Evolutionary conservation across 768 basidiomycete species (phyloP).

Genomic region (Suillus cothurnatus): DNA sequence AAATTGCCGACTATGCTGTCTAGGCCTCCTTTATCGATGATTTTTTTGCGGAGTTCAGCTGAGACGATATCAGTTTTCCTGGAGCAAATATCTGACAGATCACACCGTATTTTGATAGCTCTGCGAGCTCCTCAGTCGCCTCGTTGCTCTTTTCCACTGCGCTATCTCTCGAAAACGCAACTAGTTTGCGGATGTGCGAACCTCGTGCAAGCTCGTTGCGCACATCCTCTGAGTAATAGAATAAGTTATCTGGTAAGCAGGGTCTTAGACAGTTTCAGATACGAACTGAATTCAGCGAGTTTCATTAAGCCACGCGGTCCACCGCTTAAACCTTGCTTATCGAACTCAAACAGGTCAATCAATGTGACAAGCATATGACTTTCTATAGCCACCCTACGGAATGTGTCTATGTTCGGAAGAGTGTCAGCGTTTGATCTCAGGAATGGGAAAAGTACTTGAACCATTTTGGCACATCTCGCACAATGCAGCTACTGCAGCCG

Average conservation of each 20-base stretch:
- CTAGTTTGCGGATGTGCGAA: neutral
- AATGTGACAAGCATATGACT: slow-evolving; percentile 19
- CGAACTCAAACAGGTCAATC: slow-evolving; percentile 20
- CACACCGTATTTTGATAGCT: neutral
- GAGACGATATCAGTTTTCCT: neutral
- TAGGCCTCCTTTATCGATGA: neutral
- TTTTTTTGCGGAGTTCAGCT: neutral
- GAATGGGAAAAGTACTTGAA: slow-evolving; percentile 4
- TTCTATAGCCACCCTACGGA: slow-evolving; percentile 20
- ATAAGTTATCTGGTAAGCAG: neutral
- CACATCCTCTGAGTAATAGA: neutral
- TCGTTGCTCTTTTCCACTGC: neutral
- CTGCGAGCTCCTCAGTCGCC: neutral
- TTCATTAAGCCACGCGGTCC: neutral
- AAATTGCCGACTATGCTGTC: neutral
- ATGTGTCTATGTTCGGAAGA: slow-evolving; percentile 15
- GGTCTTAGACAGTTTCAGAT: neutral
- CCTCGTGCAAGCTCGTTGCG: neutral
- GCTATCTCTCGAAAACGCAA: neutral
- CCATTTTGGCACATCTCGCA: slow-evolving; percentile 26
- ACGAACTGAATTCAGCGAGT: slow-evolving; percentile 2
- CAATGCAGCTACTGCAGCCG: slow-evolving; percentile 28
- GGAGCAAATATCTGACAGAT: neutral
- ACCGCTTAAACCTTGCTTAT: neutral
- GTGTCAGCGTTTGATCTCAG: slow-evolving; percentile 5